A percentile compares a stretch with the other conserved stretches of the same genome.
phyloP scores from a whole-genome alignment of 176 grass and related monocot species.

The Aegilops sharonensis region DNA sequence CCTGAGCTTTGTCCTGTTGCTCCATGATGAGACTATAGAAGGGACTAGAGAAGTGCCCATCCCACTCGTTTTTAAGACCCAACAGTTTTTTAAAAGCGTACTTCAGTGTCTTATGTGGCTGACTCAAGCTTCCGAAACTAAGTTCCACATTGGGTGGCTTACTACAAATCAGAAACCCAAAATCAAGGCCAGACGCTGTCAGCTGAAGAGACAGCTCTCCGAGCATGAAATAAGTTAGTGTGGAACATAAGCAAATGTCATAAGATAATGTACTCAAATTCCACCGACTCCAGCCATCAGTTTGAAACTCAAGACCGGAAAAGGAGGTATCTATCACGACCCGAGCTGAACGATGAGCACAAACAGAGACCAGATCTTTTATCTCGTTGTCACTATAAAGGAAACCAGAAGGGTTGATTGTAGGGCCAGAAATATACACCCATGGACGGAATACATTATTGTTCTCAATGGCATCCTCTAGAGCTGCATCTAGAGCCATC shows the following conservation, averaged over 20 bases:
- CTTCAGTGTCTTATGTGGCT: conserved; percentile 71
- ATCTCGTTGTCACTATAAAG: conserved; percentile 79
- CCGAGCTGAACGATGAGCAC: conserved; percentile 60
- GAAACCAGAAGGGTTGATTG: conserved; percentile 80
- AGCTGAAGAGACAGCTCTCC: conserved; percentile 73
- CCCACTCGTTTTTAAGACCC: conserved; percentile 54
- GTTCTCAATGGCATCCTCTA: conserved; percentile 16
- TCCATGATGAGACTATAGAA: conserved; percentile 52
- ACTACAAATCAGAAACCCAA: conserved; percentile 70
- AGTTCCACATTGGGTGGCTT: conserved; percentile 49
- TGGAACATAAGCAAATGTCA: conserved; percentile 24
- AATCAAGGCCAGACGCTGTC: conserved; percentile 64
- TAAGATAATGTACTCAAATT: conserved; percentile 53
- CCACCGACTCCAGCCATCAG: conserved; percentile 54
- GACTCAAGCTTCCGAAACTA: conserved; percentile 64
- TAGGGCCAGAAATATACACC: conserved; percentile 91
- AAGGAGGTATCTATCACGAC: conserved; percentile 87
- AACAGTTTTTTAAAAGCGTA: conserved; percentile 78
- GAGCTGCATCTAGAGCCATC: conserved; percentile 41
- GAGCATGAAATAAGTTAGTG: conserved; percentile 55
- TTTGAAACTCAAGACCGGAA: conserved; percentile 84
- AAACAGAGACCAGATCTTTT: conserved; percentile 58
- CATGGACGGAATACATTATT: conserved; percentile 58
- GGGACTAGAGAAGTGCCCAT: conserved; percentile 32
- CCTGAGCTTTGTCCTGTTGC: conserved; percentile 61